These are phyloP conservation scores for Pilaira anomala DNA, from an alignment of 192 early-diverging fungal species.

Conservation along the genomic window DNA sequence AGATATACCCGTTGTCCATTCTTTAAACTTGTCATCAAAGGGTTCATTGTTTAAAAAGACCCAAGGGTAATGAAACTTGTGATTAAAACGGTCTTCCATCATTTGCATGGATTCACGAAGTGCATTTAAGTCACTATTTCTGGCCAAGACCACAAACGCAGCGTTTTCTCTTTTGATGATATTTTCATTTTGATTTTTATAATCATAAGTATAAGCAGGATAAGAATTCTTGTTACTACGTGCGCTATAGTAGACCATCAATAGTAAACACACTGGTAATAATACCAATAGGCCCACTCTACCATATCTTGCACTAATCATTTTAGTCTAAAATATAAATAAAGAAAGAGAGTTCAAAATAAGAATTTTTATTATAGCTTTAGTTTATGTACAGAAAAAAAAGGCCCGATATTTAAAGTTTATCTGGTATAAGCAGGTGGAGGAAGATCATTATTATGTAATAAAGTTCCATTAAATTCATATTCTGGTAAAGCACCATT, in stretches of 20 bases:
- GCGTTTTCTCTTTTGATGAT: conserved; percentile 41
- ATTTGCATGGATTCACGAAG: conserved; percentile 56
- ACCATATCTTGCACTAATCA: conserved; percentile 20
- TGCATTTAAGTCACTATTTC: conserved; percentile 64
- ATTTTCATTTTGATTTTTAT: neutral
- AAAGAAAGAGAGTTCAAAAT: neutral
- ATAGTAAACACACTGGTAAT: conserved; percentile 6
- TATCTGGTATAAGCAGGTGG: no score
- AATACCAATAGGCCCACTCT: conserved; percentile 5
- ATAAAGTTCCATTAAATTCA: no score
- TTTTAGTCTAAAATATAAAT: neutral
- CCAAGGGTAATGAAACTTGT: conserved; percentile 78
- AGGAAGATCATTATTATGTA: no score
- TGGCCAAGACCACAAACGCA: conserved; percentile 73
- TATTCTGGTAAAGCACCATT: no score
- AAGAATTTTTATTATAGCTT: neutral
- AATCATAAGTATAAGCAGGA: neutral
- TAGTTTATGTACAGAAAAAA: neutral
- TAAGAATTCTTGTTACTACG: neutral
- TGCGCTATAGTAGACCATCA: neutral
- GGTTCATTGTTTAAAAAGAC: conserved; percentile 81
- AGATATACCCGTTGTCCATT: conserved; percentile 47
- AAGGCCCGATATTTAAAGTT: no score
- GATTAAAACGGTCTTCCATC: conserved; percentile 80
- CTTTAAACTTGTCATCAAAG: conserved; percentile 69